These are phyloP conservation scores for Immersiella caudata DNA, from an alignment of 495 filamentous ascomycete species.

Conservation along the genomic window DNA sequence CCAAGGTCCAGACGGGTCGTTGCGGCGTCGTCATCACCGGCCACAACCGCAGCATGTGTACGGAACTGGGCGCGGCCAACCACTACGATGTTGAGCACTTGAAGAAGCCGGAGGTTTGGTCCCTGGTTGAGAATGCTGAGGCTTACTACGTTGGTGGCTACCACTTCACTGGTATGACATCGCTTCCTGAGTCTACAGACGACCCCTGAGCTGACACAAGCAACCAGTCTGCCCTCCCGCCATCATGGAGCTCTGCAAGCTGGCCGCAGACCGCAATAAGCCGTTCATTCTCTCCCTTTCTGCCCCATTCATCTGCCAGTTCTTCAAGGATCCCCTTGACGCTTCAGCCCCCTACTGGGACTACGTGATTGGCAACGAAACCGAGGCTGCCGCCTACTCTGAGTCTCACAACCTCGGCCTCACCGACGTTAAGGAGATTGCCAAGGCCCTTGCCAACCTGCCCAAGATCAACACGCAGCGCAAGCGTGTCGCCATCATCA, in stretches of 20 bases:
- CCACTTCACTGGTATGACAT: constrained; percentile 52
- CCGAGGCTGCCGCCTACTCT: constrained; percentile 84
- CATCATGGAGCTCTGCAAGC: constrained; percentile 82
- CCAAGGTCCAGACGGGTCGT: constrained; percentile 79
- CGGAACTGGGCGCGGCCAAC: constrained; percentile 94
- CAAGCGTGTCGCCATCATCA: constrained; percentile 82
- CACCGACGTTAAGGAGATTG: constrained; percentile 80
- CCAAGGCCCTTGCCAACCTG: constrained; percentile 78
- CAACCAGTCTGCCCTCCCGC: constrained; percentile 85
- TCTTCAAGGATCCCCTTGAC: constrained; percentile 96
- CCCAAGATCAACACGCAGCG: constrained; percentile 87
- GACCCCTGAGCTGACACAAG: constrained; percentile 11
- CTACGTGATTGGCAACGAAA: constrained; percentile 96
- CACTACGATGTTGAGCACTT: constrained; percentile 95
- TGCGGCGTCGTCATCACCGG: constrained; percentile 97
- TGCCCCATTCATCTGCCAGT: constrained; percentile 92
- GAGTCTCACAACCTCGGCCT: constrained; percentile 74
- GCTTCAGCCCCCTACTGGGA: constrained; percentile 86
- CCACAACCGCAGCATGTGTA: constrained; percentile 89
- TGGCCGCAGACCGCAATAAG: constrained; percentile 89
- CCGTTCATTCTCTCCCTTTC: constrained; percentile 85
- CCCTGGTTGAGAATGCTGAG: constrained; percentile 81
- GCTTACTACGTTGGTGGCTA: constrained; percentile 93
- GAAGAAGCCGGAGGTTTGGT: constrained; percentile 88
- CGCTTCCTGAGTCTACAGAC: neutral